Evolutionary conservation across 2,329 filamentous ascomycete genomes (phyloP).

Genomic region (Thermochaetoides dissita): DNA sequence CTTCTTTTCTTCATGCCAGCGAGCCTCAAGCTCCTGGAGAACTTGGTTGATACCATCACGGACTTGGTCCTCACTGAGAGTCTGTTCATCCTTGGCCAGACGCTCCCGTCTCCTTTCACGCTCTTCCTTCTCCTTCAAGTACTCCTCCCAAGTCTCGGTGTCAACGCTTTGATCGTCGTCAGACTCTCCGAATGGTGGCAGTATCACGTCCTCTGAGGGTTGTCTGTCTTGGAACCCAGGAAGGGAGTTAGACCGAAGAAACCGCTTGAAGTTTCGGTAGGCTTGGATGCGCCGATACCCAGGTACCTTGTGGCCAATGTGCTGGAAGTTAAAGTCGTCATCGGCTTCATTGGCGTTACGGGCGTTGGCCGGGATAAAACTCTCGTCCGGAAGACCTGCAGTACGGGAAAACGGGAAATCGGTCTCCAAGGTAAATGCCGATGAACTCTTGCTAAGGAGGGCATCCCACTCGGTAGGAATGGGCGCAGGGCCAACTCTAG

Average conservation of each 20-base stretch:
- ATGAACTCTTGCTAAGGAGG: background rate
- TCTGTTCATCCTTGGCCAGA: background rate
- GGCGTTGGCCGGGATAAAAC: no score
- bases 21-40: slow-evolving; percentile 33
- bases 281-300: slow-evolving; percentile 32
- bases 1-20: slow-evolving; percentile 46
- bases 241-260: slow-evolving; percentile 20
- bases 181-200: slow-evolving; percentile 11
- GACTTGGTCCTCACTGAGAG: slow-evolving; percentile 33
- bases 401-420: no score
- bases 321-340: slow-evolving; percentile 17
- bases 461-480: slow-evolving; percentile 9
- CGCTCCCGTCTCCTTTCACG: slow-evolving; percentile 3
- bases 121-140: slow-evolving; percentile 39
- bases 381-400: no score
- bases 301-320: slow-evolving; percentile 20
- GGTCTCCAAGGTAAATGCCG: slow-evolving; percentile 1
- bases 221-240: background rate
- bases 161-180: slow-evolving; percentile 17
- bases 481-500: background rate
- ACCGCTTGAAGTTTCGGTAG: slow-evolving; percentile 25
- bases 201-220: slow-evolving; percentile 2
- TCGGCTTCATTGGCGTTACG: background rate
- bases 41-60: slow-evolving; percentile 37
- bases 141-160: slow-evolving; percentile 33